Percentiles rank a stretch among this genome's conserved stretches.
These are phyloP conservation scores for Tephrocybe sp. DNA, from an alignment of 768 basidiomycete genomes.

Conservation along the genomic window DNA sequence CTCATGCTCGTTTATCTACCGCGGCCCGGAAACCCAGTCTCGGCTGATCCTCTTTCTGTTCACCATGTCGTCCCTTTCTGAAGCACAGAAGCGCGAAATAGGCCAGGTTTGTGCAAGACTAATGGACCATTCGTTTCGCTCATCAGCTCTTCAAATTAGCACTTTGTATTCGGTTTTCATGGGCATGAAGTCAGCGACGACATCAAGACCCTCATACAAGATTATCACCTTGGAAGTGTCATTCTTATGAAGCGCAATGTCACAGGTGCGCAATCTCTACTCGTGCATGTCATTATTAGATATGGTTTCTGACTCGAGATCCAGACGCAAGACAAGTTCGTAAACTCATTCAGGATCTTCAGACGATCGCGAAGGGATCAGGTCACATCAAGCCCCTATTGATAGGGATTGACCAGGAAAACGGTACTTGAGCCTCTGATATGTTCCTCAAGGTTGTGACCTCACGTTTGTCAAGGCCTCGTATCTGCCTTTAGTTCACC, in stretches of 20 bases:
- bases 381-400: constrained; percentile 57
- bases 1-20: no score
- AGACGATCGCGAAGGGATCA: constrained; percentile 51
- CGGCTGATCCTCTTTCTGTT: neutral
- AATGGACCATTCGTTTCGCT: neutral
- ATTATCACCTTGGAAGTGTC: constrained; percentile 65
- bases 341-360: constrained; percentile 45
- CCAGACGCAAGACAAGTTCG: constrained; percentile 52
- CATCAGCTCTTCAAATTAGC: constrained; percentile 34
- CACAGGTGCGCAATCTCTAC: constrained; percentile 32
- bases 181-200: constrained; percentile 50
- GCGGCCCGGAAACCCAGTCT: neutral
- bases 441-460: neutral
- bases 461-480: constrained; percentile 39
- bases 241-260: constrained; percentile 73
- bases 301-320: neutral
- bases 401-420: constrained; percentile 75
- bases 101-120: constrained; percentile 35
- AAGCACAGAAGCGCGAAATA: constrained; percentile 39
- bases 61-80: constrained; percentile 22
- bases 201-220: constrained; percentile 51
- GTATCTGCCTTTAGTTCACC: constrained; percentile 65
- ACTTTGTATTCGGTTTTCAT: constrained; percentile 72
- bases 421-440: constrained; percentile 37
- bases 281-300: neutral